Evolutionary conservation across 225 moss, liverwort and hornwort species (phyloP), one percentile per base, ranked within the genome.

Genomic region (Pleurozium schreberi): DNA sequence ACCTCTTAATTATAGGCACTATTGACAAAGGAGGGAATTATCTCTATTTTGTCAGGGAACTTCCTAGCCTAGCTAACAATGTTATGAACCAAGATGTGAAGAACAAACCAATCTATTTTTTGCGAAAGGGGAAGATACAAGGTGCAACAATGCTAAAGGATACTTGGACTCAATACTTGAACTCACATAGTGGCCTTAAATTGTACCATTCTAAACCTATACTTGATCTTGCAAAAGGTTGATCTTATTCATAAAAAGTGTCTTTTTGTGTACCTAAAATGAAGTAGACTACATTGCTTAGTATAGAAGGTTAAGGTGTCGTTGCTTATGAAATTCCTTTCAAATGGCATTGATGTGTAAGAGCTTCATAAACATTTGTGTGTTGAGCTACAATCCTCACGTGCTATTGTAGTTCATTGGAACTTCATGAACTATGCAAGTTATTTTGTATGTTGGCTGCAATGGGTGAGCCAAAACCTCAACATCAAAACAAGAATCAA

Each of bases 221-320:
- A 42, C 14, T 70, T 69, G 12, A 25, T 23, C 69, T 14, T 13
- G 0, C 13, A 68, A 68, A 68, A n/a, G 1, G 21, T 21, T 36
- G 6, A 38, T 38, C 14, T 40, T 40, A 1, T 40, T 69, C 8
- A 69, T 40, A 2, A 23, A 23, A 22, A 40, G 4, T 40, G 2
- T 4, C 4, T 0, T 69, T 40, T 23, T 2, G 2, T 69, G 0
- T 8, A 40, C 8, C 40, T 69, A 40, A 69, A 40, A 68, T 22
- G 23, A 43, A n/a, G n/a, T n/a, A n/a, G n/a, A 28, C 0, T 28
- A 3, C 3, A 73, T n/a, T 1, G 18, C 5, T 11, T 30, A 43
- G 10, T 45, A 17, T 30, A 47, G 4, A 47, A 14, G 4, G 8
- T 47, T 2, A 18, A 18, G 7, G 18, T 18, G 1, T 47, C 6